phyloP scores from a whole-genome alignment of 331 rosid genomes.

The Erythrophleum ivorense region DNA sequence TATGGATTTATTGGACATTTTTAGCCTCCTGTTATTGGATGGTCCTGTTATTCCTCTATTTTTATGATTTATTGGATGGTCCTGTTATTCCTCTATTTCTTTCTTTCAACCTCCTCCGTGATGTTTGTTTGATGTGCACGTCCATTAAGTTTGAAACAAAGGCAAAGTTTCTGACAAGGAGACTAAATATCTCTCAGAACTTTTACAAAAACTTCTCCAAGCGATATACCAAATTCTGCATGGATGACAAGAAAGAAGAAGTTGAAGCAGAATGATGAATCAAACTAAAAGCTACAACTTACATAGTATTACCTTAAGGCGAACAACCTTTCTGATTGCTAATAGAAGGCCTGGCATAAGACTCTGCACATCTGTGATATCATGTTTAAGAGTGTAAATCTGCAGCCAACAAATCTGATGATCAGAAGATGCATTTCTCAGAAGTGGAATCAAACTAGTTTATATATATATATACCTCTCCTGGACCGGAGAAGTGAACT shows the following conservation, averaged over 20 bases:
- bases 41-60: too few species aligned
- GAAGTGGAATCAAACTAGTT: slow-evolving; percentile 22
- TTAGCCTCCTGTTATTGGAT: too few species aligned
- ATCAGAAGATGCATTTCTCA: background rate
- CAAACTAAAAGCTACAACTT: slow-evolving; percentile 13
- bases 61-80: too few species aligned
- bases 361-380: slow-evolving; percentile 77
- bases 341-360: slow-evolving; percentile 91
- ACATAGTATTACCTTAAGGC: slow-evolving; percentile 74
- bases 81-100: slow-evolving; percentile 23
- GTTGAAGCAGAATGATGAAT: slow-evolving; percentile 38
- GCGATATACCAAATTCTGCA: slow-evolving; percentile 93
- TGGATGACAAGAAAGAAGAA: slow-evolving; percentile 31
- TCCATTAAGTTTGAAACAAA: slow-evolving; percentile 26
- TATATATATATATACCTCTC: slow-evolving; percentile 60
- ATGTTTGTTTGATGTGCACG: slow-evolving; percentile 41
- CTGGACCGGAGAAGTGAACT: slow-evolving; percentile 86
- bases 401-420: slow-evolving; percentile 44
- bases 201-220: slow-evolving; percentile 83
- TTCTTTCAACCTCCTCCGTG: slow-evolving; percentile 15
- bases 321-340: slow-evolving; percentile 90
- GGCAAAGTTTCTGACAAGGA: slow-evolving; percentile 39
- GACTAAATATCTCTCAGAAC: slow-evolving; percentile 36
- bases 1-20: too few species aligned
- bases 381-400: slow-evolving; percentile 85